Evolutionary conservation across 305 asterid genomes (phyloP), one percentile per base, ranked within the genome.

Genomic region (Solanum hybrid): DNA sequence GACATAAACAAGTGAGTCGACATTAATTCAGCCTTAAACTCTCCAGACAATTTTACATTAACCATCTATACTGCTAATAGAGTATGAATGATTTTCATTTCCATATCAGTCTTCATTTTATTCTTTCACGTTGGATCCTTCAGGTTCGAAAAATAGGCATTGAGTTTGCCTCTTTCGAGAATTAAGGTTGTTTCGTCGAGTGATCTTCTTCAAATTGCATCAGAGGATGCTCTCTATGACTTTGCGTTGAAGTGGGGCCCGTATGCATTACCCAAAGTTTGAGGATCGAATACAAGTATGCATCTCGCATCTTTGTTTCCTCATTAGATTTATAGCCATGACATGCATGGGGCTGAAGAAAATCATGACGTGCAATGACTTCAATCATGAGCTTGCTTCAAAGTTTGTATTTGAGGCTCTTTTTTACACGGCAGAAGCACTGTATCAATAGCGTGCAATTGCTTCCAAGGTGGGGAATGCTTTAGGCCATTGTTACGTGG

Each of bases 211-310:
- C 98, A 96, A 86, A 96, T 95, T 86, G 94, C 97, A 79, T 95
- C 98, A 3, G 98, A 96, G 92, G 99, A 97, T 78, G 96, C 93
- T 27, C 95, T 96, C n/a, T 97, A 92, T 40, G 98, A 97, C 78
- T 90, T 97, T 27, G 92, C 93, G 14, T 89, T 97, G 89, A 95
- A 94, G 90, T 97, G 99, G 99, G 95, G 35, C 97, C 35, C 94
- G 98, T 29, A 81, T 84, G 24, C 98, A 94, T 88, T 94, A 95
- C 91, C 94, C 95, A 2, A 93, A 89, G 85, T 78, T 90, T 56
- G 98, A 95, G n/a, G 97, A 94, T 31, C 91, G 98, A 10, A 94
- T 94, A 31, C 93, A 94, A 72, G 89, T 97, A 77, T 51, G 95
- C 81, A 93, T 92, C 94, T 90, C 93, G 4, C 96, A 92, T 51